Evolutionary conservation across 257 asterid genomes (phyloP), one percentile per base, ranked within the genome.

Genomic region (Primulina eburnea): DNA sequence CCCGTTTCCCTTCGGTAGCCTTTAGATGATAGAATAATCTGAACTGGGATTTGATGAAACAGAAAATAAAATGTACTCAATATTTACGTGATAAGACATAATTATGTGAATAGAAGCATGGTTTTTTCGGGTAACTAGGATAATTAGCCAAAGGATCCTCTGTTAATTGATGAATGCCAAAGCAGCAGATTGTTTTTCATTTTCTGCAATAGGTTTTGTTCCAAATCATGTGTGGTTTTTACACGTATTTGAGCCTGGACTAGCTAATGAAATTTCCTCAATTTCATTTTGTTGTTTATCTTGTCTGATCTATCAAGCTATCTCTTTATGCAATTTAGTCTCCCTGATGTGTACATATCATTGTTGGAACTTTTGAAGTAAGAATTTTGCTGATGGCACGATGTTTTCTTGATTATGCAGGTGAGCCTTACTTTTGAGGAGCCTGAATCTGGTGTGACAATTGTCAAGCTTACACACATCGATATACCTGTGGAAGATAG

Each of bases 401-500:
- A 24, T 18, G 21, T 37, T 4, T 30, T 20, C 38, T 24, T 64
- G 7, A 64, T n/a, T 12, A 32, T 90, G 67, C 69, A 94, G 99
- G 98, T 91, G 64, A 88, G 90, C 6, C 89, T 94, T 64, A 68
- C 79, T 12, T 83, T 91, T 64, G 98, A 94, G 0, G 99, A 94
- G 82, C 98, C 98, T 34, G 96, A 88, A 80, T 73, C 97, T 20
- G 97, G 96, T 14, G 32, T 88, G 68, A 91, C 99, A 0, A 70
- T 85, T n/a, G 82, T 91, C 20, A 89, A 84, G 76, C 87, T 94
- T 63, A 79, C 87, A 6, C 99, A 94, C 75, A 75, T 80, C 34
- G 96, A 94, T 76, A 85, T 94, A 14, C 99, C 99, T 0, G 95
- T 84, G 82, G 98, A 94, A 74, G 99, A 94, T 86, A 88, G 99